Conservation (phyloP, 495 filamentous ascomycete species). For the Aspergillus conjunctus region DNA sequence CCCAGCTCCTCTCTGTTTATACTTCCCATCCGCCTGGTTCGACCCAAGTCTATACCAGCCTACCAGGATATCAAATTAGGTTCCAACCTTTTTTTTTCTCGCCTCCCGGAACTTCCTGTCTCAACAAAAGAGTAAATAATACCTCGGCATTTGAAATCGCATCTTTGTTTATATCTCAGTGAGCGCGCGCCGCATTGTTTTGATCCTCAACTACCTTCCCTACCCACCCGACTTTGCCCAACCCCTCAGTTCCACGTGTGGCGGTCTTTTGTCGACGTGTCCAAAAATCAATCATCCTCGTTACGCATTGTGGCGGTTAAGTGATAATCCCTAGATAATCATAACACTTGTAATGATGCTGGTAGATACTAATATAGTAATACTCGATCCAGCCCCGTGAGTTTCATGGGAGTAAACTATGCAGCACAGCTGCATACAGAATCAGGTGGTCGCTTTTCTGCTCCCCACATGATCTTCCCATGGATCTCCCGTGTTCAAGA, state of each 20-base stretch:
- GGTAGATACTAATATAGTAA: background rate
- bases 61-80: background rate
- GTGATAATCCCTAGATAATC: constrained; percentile 17
- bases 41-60: background rate
- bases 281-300: constrained; percentile 13
- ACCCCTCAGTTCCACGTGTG: constrained; percentile 25
- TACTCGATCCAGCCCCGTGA: background rate
- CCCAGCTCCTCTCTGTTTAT: background rate
- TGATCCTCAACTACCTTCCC: no score
- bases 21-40: background rate
- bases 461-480: constrained; percentile 19
- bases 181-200: no score
- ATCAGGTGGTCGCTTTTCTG: background rate
- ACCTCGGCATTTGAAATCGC: no score
- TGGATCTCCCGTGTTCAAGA: constrained; percentile 13
- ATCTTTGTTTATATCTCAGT: no score
- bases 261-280: constrained; percentile 20
- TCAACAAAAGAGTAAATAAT: background rate
- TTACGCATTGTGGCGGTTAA: background rate
- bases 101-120: background rate
- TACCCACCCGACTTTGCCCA: background rate
- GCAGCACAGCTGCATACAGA: background rate
- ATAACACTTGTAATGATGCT: background rate
- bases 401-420: background rate
- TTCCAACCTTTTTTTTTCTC: background rate